Evolutionary conservation across 768 basidiomycete species (phyloP), one percentile per base, ranked within the genome.

Genomic region (Udeniomyces megalosporus): DNA sequence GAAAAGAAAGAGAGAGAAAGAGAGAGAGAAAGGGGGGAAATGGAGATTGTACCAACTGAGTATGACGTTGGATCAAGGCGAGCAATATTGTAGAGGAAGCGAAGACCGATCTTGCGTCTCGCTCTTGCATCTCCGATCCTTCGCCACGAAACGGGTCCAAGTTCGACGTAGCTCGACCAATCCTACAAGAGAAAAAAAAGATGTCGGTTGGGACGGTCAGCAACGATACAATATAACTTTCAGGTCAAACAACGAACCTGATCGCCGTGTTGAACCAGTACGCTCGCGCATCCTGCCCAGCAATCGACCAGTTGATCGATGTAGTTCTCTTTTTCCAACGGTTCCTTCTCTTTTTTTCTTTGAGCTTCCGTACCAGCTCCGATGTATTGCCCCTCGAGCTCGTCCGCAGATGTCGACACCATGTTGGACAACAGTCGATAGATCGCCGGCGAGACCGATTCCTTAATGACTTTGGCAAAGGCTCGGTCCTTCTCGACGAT

Each of bases 211-310:
- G 54, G 58, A 42, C 17, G 17, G 38, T 17, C 38, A 8, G 38
- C 8, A 42, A 42, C 38, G 17, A 42, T 4, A 56, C 10, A 56
- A 10, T 6, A 35, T 52, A 26, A 6, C 31, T 10, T 10, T 50
- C 28, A 22, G 48, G 22, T 7, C 55, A 6, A 32, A 54, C 34
- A 35, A 62, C 72, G 32, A 20, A 82, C 81, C 68, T 74, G 73
- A 60, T 75, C 64, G 24, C 74, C 70, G 61, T 81, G 80, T 66
- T 79, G 78, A 6, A 84, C 78, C 17, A 82, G 68, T 20, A 88
- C 77, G 60, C 77, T 77, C 0, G 80, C 81, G 67, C 84, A 87
- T 4, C 82, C 80, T 7, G 85, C 76, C 85, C 86, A 90, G 67
- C 82, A 84, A 59, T 81, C 79, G 34, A 86, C 76, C 77, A 86